Conservation (phyloP, 1,284 basidiomycete species). For the Cerrena zonata region DNA sequence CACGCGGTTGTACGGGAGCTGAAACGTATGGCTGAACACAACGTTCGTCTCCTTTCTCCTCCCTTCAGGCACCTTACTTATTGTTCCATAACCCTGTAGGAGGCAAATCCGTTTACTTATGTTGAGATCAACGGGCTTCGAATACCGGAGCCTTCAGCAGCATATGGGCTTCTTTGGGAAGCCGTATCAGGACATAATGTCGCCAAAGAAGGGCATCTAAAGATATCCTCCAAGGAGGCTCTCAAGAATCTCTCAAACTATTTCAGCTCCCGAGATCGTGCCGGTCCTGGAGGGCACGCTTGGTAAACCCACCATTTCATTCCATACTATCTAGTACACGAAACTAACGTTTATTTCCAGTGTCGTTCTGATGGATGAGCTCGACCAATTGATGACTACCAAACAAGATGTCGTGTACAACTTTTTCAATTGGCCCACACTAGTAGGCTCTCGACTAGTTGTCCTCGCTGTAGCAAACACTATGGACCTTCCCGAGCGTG, state of each 20-base stretch:
- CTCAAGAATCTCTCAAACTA: slow-evolving; percentile 59
- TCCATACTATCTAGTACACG: background rate
- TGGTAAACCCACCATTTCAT: slow-evolving; percentile 39
- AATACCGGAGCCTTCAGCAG: slow-evolving; percentile 82
- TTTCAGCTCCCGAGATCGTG: slow-evolving; percentile 49
- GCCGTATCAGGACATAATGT: slow-evolving; percentile 73
- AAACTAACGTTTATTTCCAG: slow-evolving; percentile 35
- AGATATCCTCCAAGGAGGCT: slow-evolving; percentile 66
- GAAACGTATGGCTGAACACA: slow-evolving; percentile 77
- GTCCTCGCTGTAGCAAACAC: slow-evolving; percentile 98
- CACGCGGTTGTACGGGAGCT: slow-evolving; percentile 86
- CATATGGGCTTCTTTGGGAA: slow-evolving; percentile 88
- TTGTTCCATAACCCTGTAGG: slow-evolving; percentile 39
- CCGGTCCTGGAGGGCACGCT: slow-evolving; percentile 65
- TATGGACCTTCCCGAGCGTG: slow-evolving; percentile 94
- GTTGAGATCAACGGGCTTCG: slow-evolving; percentile 97
- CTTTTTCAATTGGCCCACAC: slow-evolving; percentile 98
- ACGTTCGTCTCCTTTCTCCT: slow-evolving; percentile 40
- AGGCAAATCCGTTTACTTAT: slow-evolving; percentile 89
- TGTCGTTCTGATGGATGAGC: slow-evolving; percentile 95
- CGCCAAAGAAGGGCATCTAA: slow-evolving; percentile 53
- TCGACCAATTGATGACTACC: slow-evolving; percentile 91
- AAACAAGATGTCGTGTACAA: slow-evolving; percentile 99
- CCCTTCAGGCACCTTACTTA: background rate
- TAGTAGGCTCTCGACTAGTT: slow-evolving; percentile 80